These are phyloP conservation scores for Agrostemma githago DNA, from an alignment of 148 eudicot genomes.

Conservation along the genomic window DNA sequence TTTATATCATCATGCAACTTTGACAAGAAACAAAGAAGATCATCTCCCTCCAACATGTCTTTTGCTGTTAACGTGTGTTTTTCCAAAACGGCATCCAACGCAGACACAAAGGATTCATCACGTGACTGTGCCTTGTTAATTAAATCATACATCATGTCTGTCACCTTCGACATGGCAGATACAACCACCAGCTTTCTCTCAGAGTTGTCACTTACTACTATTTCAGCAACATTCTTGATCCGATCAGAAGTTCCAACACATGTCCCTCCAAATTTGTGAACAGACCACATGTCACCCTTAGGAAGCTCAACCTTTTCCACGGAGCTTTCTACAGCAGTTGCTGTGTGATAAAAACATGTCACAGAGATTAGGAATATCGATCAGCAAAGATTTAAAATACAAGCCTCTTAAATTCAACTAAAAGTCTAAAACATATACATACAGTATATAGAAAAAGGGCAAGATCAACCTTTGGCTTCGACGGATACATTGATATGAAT, in stretches of 20 bases:
- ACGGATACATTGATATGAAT: constrained; percentile 17
- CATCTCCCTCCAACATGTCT: constrained; percentile 72
- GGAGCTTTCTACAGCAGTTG: constrained; percentile 39
- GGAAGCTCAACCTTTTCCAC: constrained; percentile 43
- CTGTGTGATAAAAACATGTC: constrained; percentile 31
- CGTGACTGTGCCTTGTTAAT: constrained; percentile 74
- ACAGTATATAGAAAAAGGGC: background rate
- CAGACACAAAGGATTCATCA: constrained; percentile 61
- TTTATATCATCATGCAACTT: constrained; percentile 67
- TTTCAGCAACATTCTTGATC: constrained; percentile 76
- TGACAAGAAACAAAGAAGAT: constrained; percentile 59
- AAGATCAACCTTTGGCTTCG: constrained; percentile 28
- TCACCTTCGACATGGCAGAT: constrained; percentile 99
- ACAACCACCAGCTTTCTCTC: constrained; percentile 90
- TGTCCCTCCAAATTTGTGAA: constrained; percentile 99
- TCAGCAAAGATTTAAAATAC: background rate
- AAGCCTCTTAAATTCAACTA: background rate
- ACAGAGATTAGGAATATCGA: constrained; percentile 7
- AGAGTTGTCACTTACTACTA: constrained; percentile 58
- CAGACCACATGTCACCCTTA: constrained; percentile 81
- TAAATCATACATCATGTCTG: constrained; percentile 97
- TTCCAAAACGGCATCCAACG: constrained; percentile 77
- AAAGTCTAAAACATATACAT: too few relatives aligned
- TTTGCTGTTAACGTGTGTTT: constrained; percentile 74
- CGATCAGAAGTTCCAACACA: constrained; percentile 88